phyloP scores from a whole-genome alignment of 2,329 filamentous ascomycete genomes.

The Aspergillus sp. region DNA sequence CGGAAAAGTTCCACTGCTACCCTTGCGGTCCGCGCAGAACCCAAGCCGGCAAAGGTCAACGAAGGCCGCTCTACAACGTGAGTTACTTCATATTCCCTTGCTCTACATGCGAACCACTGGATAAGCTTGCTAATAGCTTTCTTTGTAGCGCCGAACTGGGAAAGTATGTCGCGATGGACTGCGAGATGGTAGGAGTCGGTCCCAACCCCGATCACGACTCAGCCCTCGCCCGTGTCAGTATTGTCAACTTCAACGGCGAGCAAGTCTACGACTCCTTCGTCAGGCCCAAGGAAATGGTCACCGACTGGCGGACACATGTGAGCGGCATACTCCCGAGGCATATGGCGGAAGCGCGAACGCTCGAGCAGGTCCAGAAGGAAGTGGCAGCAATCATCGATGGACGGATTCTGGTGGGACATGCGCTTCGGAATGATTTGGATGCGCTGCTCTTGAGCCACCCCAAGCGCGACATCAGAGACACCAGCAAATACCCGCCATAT shows the following conservation, averaged over 20 bases:
- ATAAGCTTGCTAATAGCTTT: not conserved
- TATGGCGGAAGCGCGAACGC: constrained; percentile 67
- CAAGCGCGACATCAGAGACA: constrained; percentile 77
- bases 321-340: constrained; percentile 76
- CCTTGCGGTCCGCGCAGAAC: constrained; percentile 48
- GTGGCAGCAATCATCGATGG: constrained; percentile 68
- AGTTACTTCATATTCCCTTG: constrained; percentile 22
- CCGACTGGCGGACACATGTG: constrained; percentile 85
- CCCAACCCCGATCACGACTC: constrained; percentile 64
- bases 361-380: constrained; percentile 73
- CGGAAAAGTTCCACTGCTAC: constrained; percentile 56
- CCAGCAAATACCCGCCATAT: constrained; percentile 73
- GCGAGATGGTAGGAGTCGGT: constrained; percentile 93
- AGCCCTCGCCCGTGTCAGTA: constrained; percentile 78
- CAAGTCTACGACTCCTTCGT: constrained; percentile 96
- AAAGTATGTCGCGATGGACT: constrained; percentile 91
- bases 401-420: constrained; percentile 78
- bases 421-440: constrained; percentile 72
- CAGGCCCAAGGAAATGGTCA: constrained; percentile 71
- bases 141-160: constrained; percentile 63
- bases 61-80: constrained; percentile 56
- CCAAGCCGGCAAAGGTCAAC: constrained; percentile 57
- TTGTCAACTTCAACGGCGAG: constrained; percentile 90
- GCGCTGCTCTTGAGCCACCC: constrained; percentile 78
- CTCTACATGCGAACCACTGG: not conserved